phyloP scores from a whole-genome alignment of 257 asterid species.

The Galeopsis tetrahit region DNA sequence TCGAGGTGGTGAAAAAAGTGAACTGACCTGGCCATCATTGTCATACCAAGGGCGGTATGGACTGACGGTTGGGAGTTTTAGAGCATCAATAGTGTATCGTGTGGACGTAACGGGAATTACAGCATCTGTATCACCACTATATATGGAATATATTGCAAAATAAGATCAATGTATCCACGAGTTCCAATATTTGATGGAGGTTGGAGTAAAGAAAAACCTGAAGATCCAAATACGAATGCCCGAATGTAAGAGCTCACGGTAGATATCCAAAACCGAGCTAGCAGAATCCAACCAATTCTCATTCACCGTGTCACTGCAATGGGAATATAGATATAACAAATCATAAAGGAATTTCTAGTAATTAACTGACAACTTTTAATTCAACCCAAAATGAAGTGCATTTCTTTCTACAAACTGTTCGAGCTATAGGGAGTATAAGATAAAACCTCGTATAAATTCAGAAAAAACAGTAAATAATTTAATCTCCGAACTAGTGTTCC shows the following conservation, averaged over 20 bases:
- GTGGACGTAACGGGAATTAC: conserved; percentile 95
- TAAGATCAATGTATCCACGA: neutral
- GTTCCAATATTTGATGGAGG: conserved; percentile 11
- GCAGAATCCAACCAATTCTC: conserved; percentile 83
- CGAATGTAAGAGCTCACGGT: conserved; percentile 67
- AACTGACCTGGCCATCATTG: conserved; percentile 80
- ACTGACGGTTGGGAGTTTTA: conserved; percentile 62
- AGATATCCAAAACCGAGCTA: conserved; percentile 66
- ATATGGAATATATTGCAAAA: neutral
- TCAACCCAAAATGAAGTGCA: neutral
- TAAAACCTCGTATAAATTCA: neutral
- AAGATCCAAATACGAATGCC: conserved; percentile 94
- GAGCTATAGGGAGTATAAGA: neutral
- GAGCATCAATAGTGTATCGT: conserved; percentile 77
- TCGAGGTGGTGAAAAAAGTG: neutral
- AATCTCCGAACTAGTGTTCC: neutral
- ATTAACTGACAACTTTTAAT: neutral
- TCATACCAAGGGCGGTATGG: conserved; percentile 90
- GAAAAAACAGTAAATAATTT: neutral
- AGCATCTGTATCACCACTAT: conserved; percentile 88
- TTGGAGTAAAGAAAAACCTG: conserved; percentile 58
- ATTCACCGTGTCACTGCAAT: conserved; percentile 59
- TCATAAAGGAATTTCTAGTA: conserved; percentile 21
- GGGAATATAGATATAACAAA: conserved; percentile 25
- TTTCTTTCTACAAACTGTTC: neutral